Evolutionary conservation across 495 filamentous ascomycete genomes (phyloP), one percentile per base, ranked within the genome.

Genomic region (Neurospora discreta): DNA sequence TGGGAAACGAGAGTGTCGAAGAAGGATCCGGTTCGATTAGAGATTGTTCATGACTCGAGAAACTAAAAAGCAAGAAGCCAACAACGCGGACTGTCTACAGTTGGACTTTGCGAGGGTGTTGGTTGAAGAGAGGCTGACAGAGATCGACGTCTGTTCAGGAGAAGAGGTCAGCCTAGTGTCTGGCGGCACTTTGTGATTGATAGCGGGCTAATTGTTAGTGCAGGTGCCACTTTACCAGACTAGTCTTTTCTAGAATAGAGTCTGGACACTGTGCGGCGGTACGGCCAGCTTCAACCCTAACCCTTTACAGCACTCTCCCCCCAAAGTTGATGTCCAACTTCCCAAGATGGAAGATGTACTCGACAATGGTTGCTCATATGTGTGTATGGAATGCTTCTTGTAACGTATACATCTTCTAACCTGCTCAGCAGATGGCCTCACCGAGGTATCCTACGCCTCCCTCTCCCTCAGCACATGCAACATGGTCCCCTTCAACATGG

Each of bases 401-500:
- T 36, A 36, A 36, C 33, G 0, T 36, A 36, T 36, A 6, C 6
- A 0, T 5, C 4, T 36, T 5, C 4, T 0, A 36, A 36, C 4
- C 33, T 2, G 1, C 33, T 36, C 1, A 36, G 33, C 0, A 36
- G 33, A 36, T 36, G 33, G 33, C 4, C 33, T 36, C 33, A 36
- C 6, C 0, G 4, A 36, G 33, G 33, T 36, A 1, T 36, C 33
- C 33, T 36, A 36, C 3, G 42, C 52, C 52, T 65, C 52, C 52
- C 52, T 65, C 42, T 73, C 70, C 44, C 70, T 73, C 39, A 78
- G 30, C 18, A 72, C 41, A 8, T 77, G 72, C 23, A 80, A 67
- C 23, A 81, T 65, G 65, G 68, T 80, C 41, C 46, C 42, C 74
- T 73, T 74, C 60, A 81, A 68, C 69, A 39, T 58, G 38, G 67